These are phyloP conservation scores for Onygenales sp. DNA, from an alignment of 2,329 filamentous ascomycete genomes.

Conservation along the genomic window DNA sequence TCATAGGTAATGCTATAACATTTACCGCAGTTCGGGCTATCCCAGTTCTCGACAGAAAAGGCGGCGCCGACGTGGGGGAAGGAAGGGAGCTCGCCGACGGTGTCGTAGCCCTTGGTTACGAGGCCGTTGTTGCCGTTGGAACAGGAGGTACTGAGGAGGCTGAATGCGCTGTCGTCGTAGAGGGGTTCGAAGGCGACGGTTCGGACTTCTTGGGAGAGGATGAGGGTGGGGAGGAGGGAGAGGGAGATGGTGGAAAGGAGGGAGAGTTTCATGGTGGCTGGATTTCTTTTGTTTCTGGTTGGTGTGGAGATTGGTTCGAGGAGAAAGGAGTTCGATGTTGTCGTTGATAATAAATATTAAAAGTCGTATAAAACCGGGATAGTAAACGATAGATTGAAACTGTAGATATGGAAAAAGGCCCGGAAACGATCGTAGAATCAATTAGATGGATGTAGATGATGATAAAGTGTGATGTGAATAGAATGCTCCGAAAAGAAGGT, in stretches of 20 bases:
- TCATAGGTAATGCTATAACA: constrained; percentile 44
- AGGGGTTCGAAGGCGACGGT: constrained; percentile 61
- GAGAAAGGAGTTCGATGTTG: too few species aligned
- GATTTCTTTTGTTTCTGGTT: not conserved
- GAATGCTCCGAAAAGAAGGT: too few species aligned
- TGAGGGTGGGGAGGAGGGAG: not conserved
- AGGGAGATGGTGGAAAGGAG: not conserved
- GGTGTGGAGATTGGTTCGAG: not conserved
- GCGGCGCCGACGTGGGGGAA: constrained; percentile 44
- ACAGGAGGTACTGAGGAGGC: constrained; percentile 44
- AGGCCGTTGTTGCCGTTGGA: constrained; percentile 29
- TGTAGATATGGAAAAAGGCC: too few species aligned
- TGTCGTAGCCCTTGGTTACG: constrained; percentile 22
- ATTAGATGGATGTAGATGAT: too few species aligned
- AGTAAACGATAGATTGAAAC: too few species aligned
- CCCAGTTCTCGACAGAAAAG: constrained; percentile 39
- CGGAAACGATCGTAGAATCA: too few species aligned
- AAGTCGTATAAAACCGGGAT: too few species aligned
- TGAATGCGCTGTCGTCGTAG: constrained; percentile 54
- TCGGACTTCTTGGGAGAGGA: constrained; percentile 13
- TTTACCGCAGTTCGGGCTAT: constrained; percentile 40
- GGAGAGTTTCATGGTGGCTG: not conserved
- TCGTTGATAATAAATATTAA: too few species aligned
- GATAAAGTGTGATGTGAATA: too few species aligned
- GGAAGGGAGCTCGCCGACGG: constrained; percentile 34